Base-by-base conservation (phyloP, 2,329 filamentous ascomycete species). In the Rosellinia necatrix region DNA sequence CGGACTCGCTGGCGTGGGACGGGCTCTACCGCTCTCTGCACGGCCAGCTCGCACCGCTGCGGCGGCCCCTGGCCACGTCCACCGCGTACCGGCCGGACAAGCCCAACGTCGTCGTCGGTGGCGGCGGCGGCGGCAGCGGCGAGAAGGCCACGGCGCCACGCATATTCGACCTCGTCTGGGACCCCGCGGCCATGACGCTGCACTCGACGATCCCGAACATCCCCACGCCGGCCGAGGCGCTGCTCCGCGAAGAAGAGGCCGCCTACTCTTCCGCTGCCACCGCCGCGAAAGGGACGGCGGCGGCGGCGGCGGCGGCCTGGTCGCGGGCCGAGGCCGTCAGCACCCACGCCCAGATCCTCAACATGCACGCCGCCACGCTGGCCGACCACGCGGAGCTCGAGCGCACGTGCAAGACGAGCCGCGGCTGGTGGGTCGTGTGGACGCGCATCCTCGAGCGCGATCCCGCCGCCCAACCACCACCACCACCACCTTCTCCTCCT, bases 361-460 rank as follows among this genome's bases (percentile, higher is more conserved):
- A 81, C 63, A 78, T 83, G 7, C 81, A 83, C 62, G 71, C 74
- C 15, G 69, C 75, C 7, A 82, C 81, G 2, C 74, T 78, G 4
- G 70, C 67, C 2, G 70, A 76, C 30, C 61, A 64, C 13, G 70
- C 71, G 3, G 81, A 83, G 57, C 68, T 82, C 3, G 86, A 89
- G 68, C 77, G 83, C 17, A 88, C 84, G 1, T 83, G 81, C 64
- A 87, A 88, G 75, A 88, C 86, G 3, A 83, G 76, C 41, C 80
- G 85, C 29, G 86, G 85, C 1, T 89, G 85, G 84, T 89, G 86
- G 86, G 77, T 89, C 25, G 84, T 88, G 22, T 89, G 86, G 86
- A 85, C 79, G 43, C 76, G 83, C 21, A 73, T 87, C 19, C 65
- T 80, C 5, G 78, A 68, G 48, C 63, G 60, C 7, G 63, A 64